Base-by-base conservation (phyloP, 169 alveolate species). In the Toxoplasma gondii region DNA sequence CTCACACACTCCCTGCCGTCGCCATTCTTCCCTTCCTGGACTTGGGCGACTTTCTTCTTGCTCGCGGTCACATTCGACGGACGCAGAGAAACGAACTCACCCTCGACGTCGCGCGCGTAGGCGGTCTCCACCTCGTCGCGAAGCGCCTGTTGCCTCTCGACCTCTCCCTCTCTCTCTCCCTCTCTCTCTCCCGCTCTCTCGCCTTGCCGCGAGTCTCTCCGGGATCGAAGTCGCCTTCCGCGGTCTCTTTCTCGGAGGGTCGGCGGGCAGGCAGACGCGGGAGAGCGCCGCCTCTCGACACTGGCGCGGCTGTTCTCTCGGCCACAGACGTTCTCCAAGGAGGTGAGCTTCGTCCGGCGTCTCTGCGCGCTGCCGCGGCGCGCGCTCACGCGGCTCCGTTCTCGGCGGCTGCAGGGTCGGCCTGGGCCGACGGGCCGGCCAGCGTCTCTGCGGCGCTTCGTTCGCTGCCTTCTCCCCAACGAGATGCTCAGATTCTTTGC, bases 31-130 rank as follows among this genome's bases (percentile, higher is more conserved):
- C 84, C 86, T 29, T 94, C 80, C 44, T 96, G 34, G 96, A 96
- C 87, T 78, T 96, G 22, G 97, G 97, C 31, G 97, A 96, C 92
- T 88, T 96, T 53, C 58, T 96, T 53, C 95, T 94, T 16, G 94
- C 94, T 43, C 78, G 92, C 64, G 97, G 97, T 31, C 69, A 38
- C 49, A 45, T 94, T 36, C 39, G 95, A 38, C 92, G 88, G 82
- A 88, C 97, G 2, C 36, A 27, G 93, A 54, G 95, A 45, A 96
- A 96, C 19, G 97, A 96, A 93, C 44, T 94, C 88, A 94, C 96
- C 19, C 36, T 96, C 80, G 93, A 91, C 69, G 81, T 93, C 29
- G 74, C 7, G 74, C 74, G 74, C 74, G 7, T 31, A 83, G 88
- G 88, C 94, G 93, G 49, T 27, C 78, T 95, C 49, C 69, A 80